Evolutionary conservation across 306 rosid species (phyloP).

Genomic region (Styphnolobium japonicum): DNA sequence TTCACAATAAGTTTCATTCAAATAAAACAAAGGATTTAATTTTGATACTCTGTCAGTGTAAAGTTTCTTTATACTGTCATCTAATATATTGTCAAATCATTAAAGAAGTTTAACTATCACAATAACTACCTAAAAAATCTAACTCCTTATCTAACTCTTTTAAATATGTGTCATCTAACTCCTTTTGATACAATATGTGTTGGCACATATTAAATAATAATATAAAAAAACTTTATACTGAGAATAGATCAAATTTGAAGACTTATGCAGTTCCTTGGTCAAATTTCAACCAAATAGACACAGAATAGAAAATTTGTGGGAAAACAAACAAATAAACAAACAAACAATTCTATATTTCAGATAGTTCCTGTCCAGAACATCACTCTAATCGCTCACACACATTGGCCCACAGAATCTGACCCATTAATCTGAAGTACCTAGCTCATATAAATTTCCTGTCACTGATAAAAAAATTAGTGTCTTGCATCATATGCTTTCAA

Average conservation of each 20-base stretch:
- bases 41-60: too few relatives aligned
- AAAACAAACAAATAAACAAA: background rate
- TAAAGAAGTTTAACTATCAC: too few relatives aligned
- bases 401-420: background rate
- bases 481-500: background rate
- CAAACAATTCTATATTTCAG: background rate
- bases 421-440: background rate
- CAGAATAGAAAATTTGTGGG: background rate
- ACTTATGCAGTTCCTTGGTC: background rate
- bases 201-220: too few relatives aligned
- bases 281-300: background rate
- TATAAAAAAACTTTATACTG: too few relatives aligned
- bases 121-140: too few relatives aligned
- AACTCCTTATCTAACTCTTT: too few relatives aligned
- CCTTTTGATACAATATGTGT: too few relatives aligned
- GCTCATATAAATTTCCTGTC: background rate
- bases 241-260: too few relatives aligned
- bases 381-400: background rate
- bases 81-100: too few relatives aligned
- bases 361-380: constrained; percentile 12
- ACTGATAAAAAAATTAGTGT: background rate
- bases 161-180: too few relatives aligned
- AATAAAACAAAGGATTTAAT: too few relatives aligned
- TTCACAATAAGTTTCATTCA: background rate
- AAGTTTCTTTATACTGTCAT: too few relatives aligned